Base-by-base conservation (phyloP, 768 basidiomycete genomes). In the Lactarius vividus region DNA sequence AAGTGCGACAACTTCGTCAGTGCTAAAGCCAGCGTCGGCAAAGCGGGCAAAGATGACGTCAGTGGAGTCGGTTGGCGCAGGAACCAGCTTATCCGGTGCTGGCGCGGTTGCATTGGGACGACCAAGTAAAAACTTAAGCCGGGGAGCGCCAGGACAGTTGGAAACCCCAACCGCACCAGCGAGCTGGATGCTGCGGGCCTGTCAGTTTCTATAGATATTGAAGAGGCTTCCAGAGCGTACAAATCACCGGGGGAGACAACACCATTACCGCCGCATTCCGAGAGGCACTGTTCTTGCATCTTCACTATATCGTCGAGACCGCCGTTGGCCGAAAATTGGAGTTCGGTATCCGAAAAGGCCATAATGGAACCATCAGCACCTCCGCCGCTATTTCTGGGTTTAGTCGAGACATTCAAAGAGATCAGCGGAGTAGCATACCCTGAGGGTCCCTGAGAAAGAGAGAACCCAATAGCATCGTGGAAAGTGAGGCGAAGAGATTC, bases 341-440 rank as follows among this genome's bases (percentile, higher is more conserved):
- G 73, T 70, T 84, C 84, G 42, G 78, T 77, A 10, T 77, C 74
- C 28, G 72, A 69, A 73, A 85, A 84, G 1, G 75, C 73, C 65
- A 82, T 76, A 66, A 84, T 79, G 4, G 82, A 84, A 33, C 82
- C 84, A 64, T 85, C 83, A 54, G 74, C 74, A 3, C 76, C 76
- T n/a, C 72, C 73, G 44, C 76, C 74, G 29, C 68, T 71, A 64
- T 18, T 53, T 40, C 20, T 37, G 31, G 18, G 57, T 39, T 55
- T 4, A 67, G 61, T 11, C 59, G 16, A 18, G 40, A 20, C 13
- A 13, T 59, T 26, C 4, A 3, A 55, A 2, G 29, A 28, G 53
- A 61, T 54, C n/a, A 65, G 64, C 29, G 39, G 53, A 57, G 26
- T 15, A 8, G 10, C 65, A 8, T 31, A 67, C 69, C 69, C 71